phyloP scores from a whole-genome alignment of 108 stramenopile genomes.

The Cyclotella atomus region DNA sequence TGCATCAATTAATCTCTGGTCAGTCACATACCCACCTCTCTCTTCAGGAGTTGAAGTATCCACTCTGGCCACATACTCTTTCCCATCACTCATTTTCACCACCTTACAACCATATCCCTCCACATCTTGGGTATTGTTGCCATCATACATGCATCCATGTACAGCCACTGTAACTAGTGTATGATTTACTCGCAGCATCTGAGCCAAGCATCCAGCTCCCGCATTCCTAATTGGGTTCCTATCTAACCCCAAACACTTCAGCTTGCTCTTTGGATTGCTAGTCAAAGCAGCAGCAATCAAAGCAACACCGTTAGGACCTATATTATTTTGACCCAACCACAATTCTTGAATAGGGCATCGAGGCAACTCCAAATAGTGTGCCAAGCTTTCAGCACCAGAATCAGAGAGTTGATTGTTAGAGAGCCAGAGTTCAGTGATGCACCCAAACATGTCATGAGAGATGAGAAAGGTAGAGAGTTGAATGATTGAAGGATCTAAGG shows the following conservation, averaged over 20 bases:
- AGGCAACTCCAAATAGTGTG: conserved; percentile 29
- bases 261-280: conserved; percentile 19
- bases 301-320: conserved; percentile 36
- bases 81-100: conserved; percentile 29
- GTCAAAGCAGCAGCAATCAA: conserved; percentile 34
- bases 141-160: conserved; percentile 41
- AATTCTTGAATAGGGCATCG: conserved; percentile 42
- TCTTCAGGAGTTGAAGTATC: conserved; percentile 21
- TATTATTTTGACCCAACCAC: conserved; percentile 44
- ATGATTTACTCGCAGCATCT: conserved; percentile 49
- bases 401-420: conserved; percentile 44
- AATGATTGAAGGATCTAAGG: conserved; percentile 23
- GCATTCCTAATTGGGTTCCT: conserved; percentile 44
- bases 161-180: conserved; percentile 39
- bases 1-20: conserved; percentile 38
- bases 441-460: conserved; percentile 34
- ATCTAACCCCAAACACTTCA: conserved; percentile 48
- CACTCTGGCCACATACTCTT: conserved; percentile 36
- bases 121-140: neutral
- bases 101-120: conserved; percentile 43
- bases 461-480: conserved; percentile 31
- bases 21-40: conserved; percentile 26
- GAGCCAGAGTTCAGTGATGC: conserved; percentile 46
- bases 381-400: conserved; percentile 37
- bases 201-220: conserved; percentile 40